Percentiles rank a stretch among this genome's conserved stretches.
phyloP scores from a whole-genome alignment of 805 yeast genomes.

The Candida easanensis region DNA sequence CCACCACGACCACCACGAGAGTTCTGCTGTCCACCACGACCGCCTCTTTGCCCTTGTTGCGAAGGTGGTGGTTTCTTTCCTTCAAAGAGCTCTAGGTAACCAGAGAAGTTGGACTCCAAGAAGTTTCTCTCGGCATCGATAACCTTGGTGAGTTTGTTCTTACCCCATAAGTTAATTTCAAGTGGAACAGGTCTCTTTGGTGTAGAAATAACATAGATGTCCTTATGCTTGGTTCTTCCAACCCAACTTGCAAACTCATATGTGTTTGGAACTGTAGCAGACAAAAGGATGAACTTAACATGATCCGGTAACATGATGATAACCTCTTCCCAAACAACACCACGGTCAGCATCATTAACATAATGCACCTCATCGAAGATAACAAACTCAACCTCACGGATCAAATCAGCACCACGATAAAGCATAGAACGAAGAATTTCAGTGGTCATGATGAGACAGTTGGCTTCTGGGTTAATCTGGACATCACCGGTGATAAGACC shows the following conservation, averaged over 20 bases:
- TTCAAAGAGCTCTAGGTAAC: conserved; percentile 53
- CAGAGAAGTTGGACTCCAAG: conserved; percentile 57
- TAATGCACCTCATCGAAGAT: conserved; percentile 98
- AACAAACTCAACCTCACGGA: conserved; percentile 95
- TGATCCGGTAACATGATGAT: conserved; percentile 97
- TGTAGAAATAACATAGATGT: conserved; percentile 93
- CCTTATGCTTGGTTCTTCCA: conserved; percentile 94
- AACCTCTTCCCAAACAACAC: conserved; percentile 99
- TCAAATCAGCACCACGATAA: conserved; percentile 93
- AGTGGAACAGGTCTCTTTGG: conserved; percentile 96
- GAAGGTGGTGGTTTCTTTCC: conserved; percentile 37
- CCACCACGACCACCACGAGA: conserved; percentile 40
- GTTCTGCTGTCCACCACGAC: no score
- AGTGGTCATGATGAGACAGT: conserved; percentile 95
- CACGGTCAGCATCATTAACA: conserved; percentile 94
- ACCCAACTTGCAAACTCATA: conserved; percentile 98
- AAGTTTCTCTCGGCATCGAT: conserved; percentile 75
- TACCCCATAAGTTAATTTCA: conserved; percentile 84
- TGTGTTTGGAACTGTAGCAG: conserved; percentile 99
- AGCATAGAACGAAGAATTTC: conserved; percentile 94
- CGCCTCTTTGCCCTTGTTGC: conserved; percentile 43
- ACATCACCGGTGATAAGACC: conserved; percentile 98
- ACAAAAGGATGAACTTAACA: conserved; percentile 82
- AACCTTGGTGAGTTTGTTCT: conserved; percentile 65
- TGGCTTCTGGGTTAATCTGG: conserved; percentile 94